Evolutionary conservation across 2,329 filamentous ascomycete genomes (phyloP).

Genomic region (Clathrospora elynae): DNA sequence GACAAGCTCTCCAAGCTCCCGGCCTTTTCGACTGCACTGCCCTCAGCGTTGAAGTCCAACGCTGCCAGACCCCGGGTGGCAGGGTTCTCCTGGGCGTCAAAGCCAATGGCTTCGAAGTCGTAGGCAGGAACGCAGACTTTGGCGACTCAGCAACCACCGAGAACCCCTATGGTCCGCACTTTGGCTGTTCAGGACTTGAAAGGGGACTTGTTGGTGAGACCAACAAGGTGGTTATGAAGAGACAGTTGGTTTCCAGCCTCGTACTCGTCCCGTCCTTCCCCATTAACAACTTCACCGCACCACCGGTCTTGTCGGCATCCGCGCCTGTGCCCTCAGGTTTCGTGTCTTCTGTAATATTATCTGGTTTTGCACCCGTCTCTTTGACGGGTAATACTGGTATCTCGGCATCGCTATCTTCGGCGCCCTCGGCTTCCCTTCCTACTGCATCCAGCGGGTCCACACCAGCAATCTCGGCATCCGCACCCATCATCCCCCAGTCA

Average conservation of each 20-base stretch:
- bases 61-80: conserved; percentile 49
- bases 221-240: background rate
- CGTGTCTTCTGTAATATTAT: too few species aligned
- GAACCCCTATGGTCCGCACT: conserved; percentile 17
- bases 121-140: conserved; percentile 23
- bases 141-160: conserved; percentile 14
- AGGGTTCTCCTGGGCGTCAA: conserved; percentile 50
- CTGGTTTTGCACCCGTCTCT: too few species aligned
- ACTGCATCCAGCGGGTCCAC: too few species aligned
- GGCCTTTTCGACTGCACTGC: conserved; percentile 48
- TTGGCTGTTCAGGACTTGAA: conserved; percentile 1
- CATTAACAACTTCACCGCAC: too few species aligned
- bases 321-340: too few species aligned
- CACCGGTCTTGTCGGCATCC: too few species aligned
- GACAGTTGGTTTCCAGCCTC: background rate
- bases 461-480: conserved; percentile 2
- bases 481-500: background rate
- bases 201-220: background rate
- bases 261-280: too few species aligned
- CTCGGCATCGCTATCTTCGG: too few species aligned
- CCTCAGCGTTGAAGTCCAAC: conserved; percentile 40
- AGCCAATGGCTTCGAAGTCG: conserved; percentile 28
- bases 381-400: too few species aligned
- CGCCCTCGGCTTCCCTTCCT: too few species aligned
- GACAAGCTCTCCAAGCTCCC: conserved; percentile 44